Percentiles rank a stretch among this genome's conserved stretches.
Conservation (phyloP, 2,329 filamentous ascomycete species). For the Ustulina deusta region DNA sequence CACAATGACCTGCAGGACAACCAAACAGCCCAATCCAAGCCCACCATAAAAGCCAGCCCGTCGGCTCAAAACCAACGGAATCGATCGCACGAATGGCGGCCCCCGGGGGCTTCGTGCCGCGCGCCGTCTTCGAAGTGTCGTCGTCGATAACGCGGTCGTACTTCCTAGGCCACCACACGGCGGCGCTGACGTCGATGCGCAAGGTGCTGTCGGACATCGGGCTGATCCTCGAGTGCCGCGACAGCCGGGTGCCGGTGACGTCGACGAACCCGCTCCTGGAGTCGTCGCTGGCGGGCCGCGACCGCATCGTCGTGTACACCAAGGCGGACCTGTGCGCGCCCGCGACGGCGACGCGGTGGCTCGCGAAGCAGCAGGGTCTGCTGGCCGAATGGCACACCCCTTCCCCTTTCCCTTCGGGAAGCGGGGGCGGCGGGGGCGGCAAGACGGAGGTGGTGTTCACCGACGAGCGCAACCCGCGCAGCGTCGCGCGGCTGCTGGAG, state of each 20-base stretch:
- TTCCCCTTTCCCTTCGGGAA: neutral
- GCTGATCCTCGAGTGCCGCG: conserved; percentile 92
- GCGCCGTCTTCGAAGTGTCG: conserved; percentile 77
- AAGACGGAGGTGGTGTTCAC: conserved; percentile 57
- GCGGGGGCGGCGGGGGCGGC: neutral
- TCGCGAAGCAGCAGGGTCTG: conserved; percentile 38
- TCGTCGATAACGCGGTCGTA: conserved; percentile 86
- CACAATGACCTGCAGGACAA: conserved; percentile 20
- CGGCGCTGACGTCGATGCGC: conserved; percentile 85
- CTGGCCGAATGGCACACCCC: conserved; percentile 39
- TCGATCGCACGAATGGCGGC: too few relatives aligned
- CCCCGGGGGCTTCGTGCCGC: conserved; percentile 77
- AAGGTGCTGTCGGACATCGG: conserved; percentile 82
- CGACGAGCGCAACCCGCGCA: conserved; percentile 52
- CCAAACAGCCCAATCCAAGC: neutral
- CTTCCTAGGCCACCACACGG: conserved; percentile 91
- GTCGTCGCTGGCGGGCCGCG: conserved; percentile 75
- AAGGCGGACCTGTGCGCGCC: conserved; percentile 79
- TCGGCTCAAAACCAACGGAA: neutral
- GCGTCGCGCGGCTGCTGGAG: conserved; percentile 58
- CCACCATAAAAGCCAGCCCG: conserved; percentile 14
- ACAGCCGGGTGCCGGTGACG: conserved; percentile 89
- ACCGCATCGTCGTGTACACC: conserved; percentile 89
- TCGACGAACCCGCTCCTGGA: conserved; percentile 93
- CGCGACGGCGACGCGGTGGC: conserved; percentile 41